Percentiles rank a stretch among this genome's conserved stretches.
These are phyloP conservation scores for Tricladium varicosporioides DNA, from an alignment of 2,329 filamentous ascomycete species.

Conservation along the genomic window DNA sequence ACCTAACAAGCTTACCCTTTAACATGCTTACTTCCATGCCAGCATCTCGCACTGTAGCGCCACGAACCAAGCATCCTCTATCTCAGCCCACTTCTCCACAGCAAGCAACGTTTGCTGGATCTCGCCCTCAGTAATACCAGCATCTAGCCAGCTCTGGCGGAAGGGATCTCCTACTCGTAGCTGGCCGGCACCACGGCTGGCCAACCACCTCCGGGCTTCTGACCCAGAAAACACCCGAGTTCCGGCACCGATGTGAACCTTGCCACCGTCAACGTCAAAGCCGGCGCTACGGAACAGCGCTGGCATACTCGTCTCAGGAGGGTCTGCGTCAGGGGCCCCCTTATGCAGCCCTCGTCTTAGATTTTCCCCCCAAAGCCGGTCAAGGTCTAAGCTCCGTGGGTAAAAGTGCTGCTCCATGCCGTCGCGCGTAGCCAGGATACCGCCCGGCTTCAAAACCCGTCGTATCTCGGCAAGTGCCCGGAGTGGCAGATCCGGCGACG, in stretches of 20 bases:
- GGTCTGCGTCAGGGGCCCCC: conserved; percentile 20
- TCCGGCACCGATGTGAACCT: conserved; percentile 32
- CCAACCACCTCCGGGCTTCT: conserved; percentile 33
- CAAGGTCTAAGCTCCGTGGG: conserved; percentile 23
- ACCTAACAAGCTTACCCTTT: neutral
- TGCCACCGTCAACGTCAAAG: conserved; percentile 29
- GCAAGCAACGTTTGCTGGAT: conserved; percentile 34
- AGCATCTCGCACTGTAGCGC: conserved; percentile 39
- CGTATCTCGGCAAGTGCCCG: conserved; percentile 51
- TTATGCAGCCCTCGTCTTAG: conserved; percentile 23
- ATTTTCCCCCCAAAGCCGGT: conserved; percentile 23
- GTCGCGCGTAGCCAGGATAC: conserved; percentile 50
- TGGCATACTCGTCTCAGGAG: conserved; percentile 30
- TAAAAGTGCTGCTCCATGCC: conserved; percentile 35
- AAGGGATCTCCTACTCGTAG: conserved; percentile 34
- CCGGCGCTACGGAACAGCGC: conserved; percentile 33
- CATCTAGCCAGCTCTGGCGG: conserved; percentile 36
- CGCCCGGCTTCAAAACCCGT: conserved; percentile 50
- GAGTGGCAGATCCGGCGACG: conserved; percentile 41
- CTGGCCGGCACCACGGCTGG: conserved; percentile 28
- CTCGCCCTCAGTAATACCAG: conserved; percentile 37
- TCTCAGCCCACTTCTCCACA: conserved; percentile 36
- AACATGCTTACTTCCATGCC: conserved; percentile 40
- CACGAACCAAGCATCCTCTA: conserved; percentile 39
- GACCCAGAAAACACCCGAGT: conserved; percentile 29